phyloP scores from a whole-genome alignment of 108 stramenopile species.

The Schizochytrium sp. region DNA sequence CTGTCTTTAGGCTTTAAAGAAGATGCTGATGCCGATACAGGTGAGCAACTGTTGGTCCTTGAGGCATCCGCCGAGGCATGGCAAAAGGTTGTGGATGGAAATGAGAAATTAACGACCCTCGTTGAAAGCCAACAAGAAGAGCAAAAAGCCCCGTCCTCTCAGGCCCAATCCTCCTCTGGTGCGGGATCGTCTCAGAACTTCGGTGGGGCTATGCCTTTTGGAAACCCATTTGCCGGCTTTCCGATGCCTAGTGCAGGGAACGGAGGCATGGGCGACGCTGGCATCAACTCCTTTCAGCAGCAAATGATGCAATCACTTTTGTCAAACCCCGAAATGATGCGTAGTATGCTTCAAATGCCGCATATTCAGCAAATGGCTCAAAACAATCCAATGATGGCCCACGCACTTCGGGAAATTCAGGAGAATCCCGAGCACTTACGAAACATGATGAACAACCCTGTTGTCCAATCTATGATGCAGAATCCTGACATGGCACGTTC shows the following conservation, averaged over 20 bases:
- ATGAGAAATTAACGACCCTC: slow-evolving; percentile 8
- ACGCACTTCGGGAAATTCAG: slow-evolving; percentile 16
- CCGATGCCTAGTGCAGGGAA: not conserved
- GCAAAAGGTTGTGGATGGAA: slow-evolving; percentile 44
- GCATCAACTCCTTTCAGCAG: not conserved
- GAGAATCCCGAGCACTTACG: slow-evolving; percentile 1
- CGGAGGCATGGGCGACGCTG: slow-evolving; percentile 10
- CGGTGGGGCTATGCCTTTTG: too few relatives aligned
- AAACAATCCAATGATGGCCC: slow-evolving; percentile 12
- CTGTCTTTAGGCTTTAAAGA: slow-evolving; percentile 25
- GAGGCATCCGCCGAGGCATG: slow-evolving; percentile 19
- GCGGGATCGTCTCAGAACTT: not conserved
- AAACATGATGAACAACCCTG: slow-evolving; percentile 31
- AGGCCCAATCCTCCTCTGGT: too few relatives aligned
- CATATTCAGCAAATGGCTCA: slow-evolving; percentile 1
- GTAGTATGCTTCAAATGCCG: slow-evolving; percentile 18
- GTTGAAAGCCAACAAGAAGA: not conserved
- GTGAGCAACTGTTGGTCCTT: slow-evolving; percentile 22
- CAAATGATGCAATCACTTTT: slow-evolving; percentile 34
- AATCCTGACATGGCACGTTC: slow-evolving; percentile 35
- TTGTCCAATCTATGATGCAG: not conserved
- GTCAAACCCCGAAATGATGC: slow-evolving; percentile 56
- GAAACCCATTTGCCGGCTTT: not conserved
- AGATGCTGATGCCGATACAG: not conserved
- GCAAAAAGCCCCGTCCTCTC: not conserved